These are phyloP conservation scores for Kwoniella shandongensis DNA, from an alignment of 768 basidiomycete genomes.

Conservation along the genomic window DNA sequence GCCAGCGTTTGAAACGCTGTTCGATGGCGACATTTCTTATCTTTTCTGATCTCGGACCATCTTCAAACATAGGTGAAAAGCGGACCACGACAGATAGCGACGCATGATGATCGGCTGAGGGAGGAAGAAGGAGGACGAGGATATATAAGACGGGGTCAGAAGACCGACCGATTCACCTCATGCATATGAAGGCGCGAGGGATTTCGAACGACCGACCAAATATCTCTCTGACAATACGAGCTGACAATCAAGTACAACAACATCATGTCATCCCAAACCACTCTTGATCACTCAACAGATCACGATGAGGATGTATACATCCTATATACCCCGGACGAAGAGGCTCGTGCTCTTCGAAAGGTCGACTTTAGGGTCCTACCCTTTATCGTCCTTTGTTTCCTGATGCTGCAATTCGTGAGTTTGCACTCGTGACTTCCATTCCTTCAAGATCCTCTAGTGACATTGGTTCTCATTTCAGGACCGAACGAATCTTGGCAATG, in stretches of 20 bases:
- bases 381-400: constrained; percentile 20
- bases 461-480: constrained; percentile 10
- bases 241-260: neutral
- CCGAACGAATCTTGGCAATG: constrained; percentile 31
- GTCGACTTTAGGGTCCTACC: constrained; percentile 24
- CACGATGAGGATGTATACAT: constrained; percentile 2
- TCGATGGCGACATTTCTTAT: too few species aligned
- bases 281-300: neutral
- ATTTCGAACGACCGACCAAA: too few species aligned
- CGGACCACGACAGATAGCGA: too few species aligned
- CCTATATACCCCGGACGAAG: constrained; percentile 16
- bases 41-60: too few species aligned
- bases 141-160: too few species aligned
- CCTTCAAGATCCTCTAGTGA: neutral
- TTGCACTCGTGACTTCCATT: neutral
- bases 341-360: constrained; percentile 16
- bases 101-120: neutral
- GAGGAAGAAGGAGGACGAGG: too few species aligned
- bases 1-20: too few species aligned
- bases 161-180: neutral
- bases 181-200: too few species aligned
- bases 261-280: too few species aligned
- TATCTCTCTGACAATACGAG: neutral
- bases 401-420: constrained; percentile 28
- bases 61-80: too few species aligned